Base-by-base conservation (phyloP, 257 asterid genomes). In the Haberlea rhodopensis region DNA sequence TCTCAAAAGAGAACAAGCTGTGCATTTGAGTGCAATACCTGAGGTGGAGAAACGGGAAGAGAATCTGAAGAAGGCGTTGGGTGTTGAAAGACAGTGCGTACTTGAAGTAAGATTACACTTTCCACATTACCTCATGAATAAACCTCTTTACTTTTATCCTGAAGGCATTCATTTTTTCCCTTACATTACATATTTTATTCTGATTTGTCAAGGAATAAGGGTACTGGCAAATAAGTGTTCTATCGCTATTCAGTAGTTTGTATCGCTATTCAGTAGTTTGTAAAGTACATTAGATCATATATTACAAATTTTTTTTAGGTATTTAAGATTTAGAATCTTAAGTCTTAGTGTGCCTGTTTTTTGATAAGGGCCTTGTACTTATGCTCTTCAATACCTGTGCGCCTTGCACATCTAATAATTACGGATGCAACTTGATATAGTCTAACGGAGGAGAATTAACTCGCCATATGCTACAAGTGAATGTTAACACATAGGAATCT, bases 31-130 rank as follows among this genome's bases (percentile, higher is more conserved):
- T 79, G 91, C 91, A 53, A 69, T 84, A 8, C 82, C 88, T 72
- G 99, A 94, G 76, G 87, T 80, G 67, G 99, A 86, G 78, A 90
- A 85, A 64, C 86, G 95, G 57, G 99, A 94, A 73, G 96, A 94
- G 76, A 86, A 68, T 80, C 77, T 94, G 63, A 94, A 85, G 79
- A 94, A 87, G 68, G 96, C 96, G 3, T 71, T 94, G 80, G 99
- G 99, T 63, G 84, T 88, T 62, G 97, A 90, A 78, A 88, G 84
- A 74, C 97, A 90, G 78, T 94, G 96, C 34, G 94, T 84, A 63
- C 59, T 59, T 25, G 97, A 94, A 80, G 99, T 94, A 85, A 78
- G 94, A 67, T 69, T n/a, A n/a, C n/a, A 9, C 53, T 67, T 70
- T 43, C 26, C 21, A 6, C n/a, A 40, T 65, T 6, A 24, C 54